Conservation (phyloP, 75 land plant species). For the Cryptomeria japonica region DNA sequence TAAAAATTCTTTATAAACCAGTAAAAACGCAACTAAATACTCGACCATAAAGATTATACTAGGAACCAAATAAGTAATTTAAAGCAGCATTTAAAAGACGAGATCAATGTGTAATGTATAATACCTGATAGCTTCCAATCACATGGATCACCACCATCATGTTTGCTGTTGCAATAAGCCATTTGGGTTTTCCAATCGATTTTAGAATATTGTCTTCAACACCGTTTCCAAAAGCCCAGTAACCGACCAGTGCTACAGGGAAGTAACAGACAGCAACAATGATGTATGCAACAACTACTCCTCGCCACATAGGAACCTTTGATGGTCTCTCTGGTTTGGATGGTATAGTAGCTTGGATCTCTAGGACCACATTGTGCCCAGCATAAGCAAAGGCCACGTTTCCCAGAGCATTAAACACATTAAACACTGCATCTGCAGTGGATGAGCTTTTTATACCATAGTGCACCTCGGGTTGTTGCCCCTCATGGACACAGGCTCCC, state of each 20-base stretch:
- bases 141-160: slow-evolving; percentile 69
- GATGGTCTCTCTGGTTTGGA: slow-evolving; percentile 58
- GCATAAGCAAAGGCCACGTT: slow-evolving; percentile 68
- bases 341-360: slow-evolving; percentile 74
- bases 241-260: slow-evolving; percentile 60
- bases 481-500: slow-evolving; percentile 32
- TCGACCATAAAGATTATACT: no score
- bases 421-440: slow-evolving; percentile 27
- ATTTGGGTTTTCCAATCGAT: slow-evolving; percentile 27
- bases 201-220: slow-evolving; percentile 40
- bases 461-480: slow-evolving; percentile 12
- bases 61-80: no score
- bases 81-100: background rate
- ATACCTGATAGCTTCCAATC: slow-evolving; percentile 72
- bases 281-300: slow-evolving; percentile 58
- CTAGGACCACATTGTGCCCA: slow-evolving; percentile 69
- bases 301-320: slow-evolving; percentile 68
- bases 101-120: background rate
- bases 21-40: no score
- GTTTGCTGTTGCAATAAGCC: slow-evolving; percentile 66
- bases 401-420: slow-evolving; percentile 55
- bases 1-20: no score
- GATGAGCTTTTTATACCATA: slow-evolving; percentile 19
- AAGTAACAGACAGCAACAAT: slow-evolving; percentile 69
- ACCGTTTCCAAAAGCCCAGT: slow-evolving; percentile 65